Conservation (phyloP, 257 asterid genomes). For the Capsicum chinense region DNA sequence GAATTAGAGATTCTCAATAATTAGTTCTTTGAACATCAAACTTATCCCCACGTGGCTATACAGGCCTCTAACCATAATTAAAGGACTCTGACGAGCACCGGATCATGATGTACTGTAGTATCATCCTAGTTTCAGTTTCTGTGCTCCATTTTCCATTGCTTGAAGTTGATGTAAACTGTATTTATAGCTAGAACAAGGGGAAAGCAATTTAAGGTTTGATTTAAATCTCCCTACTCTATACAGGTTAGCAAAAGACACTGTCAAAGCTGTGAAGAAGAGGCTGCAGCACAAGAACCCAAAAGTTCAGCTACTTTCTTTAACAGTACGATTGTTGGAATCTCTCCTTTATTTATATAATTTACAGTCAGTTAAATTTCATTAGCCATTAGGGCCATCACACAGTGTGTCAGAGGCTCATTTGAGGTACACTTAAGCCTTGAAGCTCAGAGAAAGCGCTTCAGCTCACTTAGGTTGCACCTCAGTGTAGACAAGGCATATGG, state of each 20-base stretch:
- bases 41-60: neutral
- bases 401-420: neutral
- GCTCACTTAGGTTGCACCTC: neutral
- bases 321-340: constrained; percentile 50
- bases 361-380: neutral
- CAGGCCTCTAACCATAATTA: neutral
- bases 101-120: neutral
- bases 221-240: constrained; percentile 29
- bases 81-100: neutral
- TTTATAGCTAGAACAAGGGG: constrained; percentile 19
- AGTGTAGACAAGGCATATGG: neutral
- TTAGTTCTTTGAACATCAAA: neutral
- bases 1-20: neutral
- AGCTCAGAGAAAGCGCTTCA: neutral
- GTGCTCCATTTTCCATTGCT: constrained; percentile 3
- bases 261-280: constrained; percentile 87
- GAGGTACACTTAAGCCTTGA: neutral
- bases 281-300: constrained; percentile 93
- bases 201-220: constrained; percentile 26
- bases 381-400: neutral
- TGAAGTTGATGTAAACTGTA: constrained; percentile 18
- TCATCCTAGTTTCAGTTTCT: neutral
- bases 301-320: constrained; percentile 87
- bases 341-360: neutral
- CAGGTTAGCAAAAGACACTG: constrained; percentile 82